Evolutionary conservation across 441 rosid genomes (phyloP).

Genomic region (Biscutella auriculata): DNA sequence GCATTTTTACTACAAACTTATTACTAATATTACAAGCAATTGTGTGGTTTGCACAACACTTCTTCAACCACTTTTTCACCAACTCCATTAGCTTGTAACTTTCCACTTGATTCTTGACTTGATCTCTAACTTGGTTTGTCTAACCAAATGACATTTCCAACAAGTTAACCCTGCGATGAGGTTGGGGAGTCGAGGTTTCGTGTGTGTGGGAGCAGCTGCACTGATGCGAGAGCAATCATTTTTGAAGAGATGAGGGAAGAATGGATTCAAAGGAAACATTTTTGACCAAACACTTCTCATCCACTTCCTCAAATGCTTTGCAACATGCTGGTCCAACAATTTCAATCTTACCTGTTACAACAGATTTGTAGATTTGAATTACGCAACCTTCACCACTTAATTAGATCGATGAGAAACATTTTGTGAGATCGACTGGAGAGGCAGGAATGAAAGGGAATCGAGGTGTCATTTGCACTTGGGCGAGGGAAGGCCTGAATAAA

Average conservation of each 20-base stretch:
- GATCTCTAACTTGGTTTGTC: too few species aligned
- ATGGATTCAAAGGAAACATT: constrained; percentile 1
- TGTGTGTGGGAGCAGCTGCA: background rate
- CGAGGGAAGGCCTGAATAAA: background rate
- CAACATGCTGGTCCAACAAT: background rate
- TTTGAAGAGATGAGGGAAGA: background rate
- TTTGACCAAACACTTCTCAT: constrained; percentile 9
- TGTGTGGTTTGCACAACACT: too few species aligned
- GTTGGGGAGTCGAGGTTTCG: background rate
- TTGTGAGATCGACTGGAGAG: background rate
- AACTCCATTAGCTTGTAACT: too few species aligned
- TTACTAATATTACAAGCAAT: too few species aligned
- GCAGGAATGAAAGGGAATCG: background rate
- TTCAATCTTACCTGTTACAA: background rate
- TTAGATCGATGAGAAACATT: constrained; percentile 7
- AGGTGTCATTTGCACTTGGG: background rate
- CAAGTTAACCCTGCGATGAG: too few species aligned
- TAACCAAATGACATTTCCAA: too few species aligned
- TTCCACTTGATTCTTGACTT: too few species aligned
- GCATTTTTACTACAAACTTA: too few species aligned
- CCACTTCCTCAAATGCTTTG: background rate
- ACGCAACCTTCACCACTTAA: background rate
- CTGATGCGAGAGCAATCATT: background rate
- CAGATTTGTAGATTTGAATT: background rate
- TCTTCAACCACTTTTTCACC: too few species aligned